phyloP scores from a whole-genome alignment of 148 eudicot species.

The Simmondsia chinensis region DNA sequence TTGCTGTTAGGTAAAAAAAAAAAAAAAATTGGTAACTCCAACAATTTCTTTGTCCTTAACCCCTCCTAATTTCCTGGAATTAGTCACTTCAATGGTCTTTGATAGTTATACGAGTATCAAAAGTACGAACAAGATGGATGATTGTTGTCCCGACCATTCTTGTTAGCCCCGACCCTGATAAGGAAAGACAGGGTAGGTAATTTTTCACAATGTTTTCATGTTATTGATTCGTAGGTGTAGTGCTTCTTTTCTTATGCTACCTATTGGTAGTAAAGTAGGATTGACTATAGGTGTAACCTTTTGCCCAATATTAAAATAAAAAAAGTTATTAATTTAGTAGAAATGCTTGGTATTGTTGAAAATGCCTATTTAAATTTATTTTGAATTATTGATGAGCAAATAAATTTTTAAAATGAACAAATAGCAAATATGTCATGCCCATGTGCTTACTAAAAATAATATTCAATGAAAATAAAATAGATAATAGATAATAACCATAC shows the following conservation, averaged over 20 bases:
- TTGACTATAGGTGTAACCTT: too few relatives aligned
- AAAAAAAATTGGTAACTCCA: not conserved
- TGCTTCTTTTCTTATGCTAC: conserved; percentile 7
- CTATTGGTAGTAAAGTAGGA: too few relatives aligned
- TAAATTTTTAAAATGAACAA: too few relatives aligned
- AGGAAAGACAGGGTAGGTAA: not conserved
- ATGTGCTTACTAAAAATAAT: too few relatives aligned
- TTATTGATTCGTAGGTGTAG: conserved; percentile 3
- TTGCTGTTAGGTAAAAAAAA: not conserved
- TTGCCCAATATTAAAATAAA: too few relatives aligned
- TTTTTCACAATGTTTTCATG: not conserved
- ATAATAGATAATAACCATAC: too few relatives aligned
- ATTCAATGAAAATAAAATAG: too few relatives aligned
- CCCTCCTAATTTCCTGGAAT: not conserved
- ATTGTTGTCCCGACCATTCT: conserved; percentile 8
- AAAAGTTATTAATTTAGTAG: too few relatives aligned
- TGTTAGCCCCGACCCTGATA: conserved; percentile 2
- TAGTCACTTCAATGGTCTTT: conserved; percentile 4
- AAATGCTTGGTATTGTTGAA: too few relatives aligned
- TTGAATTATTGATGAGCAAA: too few relatives aligned
- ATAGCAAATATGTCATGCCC: too few relatives aligned
- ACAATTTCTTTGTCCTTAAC: not conserved
- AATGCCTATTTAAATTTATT: too few relatives aligned
- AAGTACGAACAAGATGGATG: conserved; percentile 6
- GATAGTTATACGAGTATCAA: conserved; percentile 11